Percentiles rank a stretch among this genome's conserved stretches.
These are phyloP conservation scores for Phytophthora crassamura DNA, from an alignment of 352 stramenopile genomes.

Conservation along the genomic window DNA sequence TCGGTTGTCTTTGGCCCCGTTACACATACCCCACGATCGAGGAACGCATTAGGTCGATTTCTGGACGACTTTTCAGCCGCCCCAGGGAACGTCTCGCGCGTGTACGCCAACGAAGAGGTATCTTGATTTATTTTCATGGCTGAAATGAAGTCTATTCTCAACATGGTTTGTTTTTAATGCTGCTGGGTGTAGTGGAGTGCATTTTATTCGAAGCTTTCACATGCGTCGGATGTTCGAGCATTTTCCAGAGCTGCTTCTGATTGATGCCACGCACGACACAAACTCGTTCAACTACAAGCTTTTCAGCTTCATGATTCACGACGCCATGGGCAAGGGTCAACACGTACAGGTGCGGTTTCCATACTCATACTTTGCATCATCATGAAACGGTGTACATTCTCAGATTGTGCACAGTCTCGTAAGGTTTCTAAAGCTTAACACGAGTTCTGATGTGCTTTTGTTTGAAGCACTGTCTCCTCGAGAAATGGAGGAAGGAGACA, in stretches of 20 bases:
- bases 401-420: not conserved
- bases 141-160: too few relatives aligned
- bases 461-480: not conserved
- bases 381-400: not conserved
- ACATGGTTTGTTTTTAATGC: too few relatives aligned
- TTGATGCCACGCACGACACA: slow-evolving; percentile 20
- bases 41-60: slow-evolving; percentile 6
- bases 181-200: too few relatives aligned
- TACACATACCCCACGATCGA: slow-evolving; percentile 14
- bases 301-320: slow-evolving; percentile 18
- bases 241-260: slow-evolving; percentile 20
- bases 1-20: too few relatives aligned
- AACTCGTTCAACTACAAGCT: slow-evolving; percentile 22
- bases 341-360: slow-evolving; percentile 11
- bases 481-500: not conserved
- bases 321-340: slow-evolving; percentile 12
- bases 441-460: not conserved
- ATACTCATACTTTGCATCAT: not conserved
- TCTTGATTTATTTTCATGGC: not conserved
- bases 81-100: not conserved
- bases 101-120: slow-evolving; percentile 16
- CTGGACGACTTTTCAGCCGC: slow-evolving; percentile 20
- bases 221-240: slow-evolving; percentile 14
- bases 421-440: not conserved
- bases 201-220: slow-evolving; percentile 10